Conservation (phyloP, 331 rosid genomes). For the Pyracantha coccinea region DNA sequence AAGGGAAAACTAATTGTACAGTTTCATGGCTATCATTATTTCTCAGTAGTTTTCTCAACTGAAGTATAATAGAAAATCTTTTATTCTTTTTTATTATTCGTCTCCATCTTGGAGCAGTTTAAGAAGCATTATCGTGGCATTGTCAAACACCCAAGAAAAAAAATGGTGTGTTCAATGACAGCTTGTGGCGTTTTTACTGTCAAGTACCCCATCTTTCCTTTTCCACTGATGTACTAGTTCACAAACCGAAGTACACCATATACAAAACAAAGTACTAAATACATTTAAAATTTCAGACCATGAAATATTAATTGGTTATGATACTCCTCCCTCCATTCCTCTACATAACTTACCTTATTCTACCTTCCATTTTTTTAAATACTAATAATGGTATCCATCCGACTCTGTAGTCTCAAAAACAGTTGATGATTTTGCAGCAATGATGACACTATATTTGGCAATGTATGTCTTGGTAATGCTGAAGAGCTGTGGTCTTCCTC, state of each 20-base stretch:
- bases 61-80: too few relatives aligned
- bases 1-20: too few relatives aligned
- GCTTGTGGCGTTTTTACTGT: not conserved
- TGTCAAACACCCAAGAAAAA: not conserved
- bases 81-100: too few relatives aligned
- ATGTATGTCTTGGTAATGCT: conserved; percentile 47
- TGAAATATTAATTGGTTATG: not conserved
- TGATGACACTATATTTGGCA: conserved; percentile 68
- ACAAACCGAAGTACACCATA: not conserved
- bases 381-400: conserved; percentile 25
- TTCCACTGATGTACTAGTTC: not conserved
- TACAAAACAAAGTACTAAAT: not conserved
- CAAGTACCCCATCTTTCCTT: not conserved
- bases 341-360: not conserved
- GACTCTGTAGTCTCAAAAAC: conserved; percentile 50
- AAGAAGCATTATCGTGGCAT: too few relatives aligned
- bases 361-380: not conserved
- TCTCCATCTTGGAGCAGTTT: too few relatives aligned
- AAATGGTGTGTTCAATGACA: not conserved
- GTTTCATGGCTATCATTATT: not conserved
- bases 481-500: conserved; percentile 62
- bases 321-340: not conserved
- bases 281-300: not conserved
- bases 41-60: not conserved
- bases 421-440: conserved; percentile 80